A percentile compares a stretch with the other conserved stretches of the same genome.
phyloP scores from a whole-genome alignment of 2,329 filamentous ascomycete species.

The Colletotrichum australisinense region DNA sequence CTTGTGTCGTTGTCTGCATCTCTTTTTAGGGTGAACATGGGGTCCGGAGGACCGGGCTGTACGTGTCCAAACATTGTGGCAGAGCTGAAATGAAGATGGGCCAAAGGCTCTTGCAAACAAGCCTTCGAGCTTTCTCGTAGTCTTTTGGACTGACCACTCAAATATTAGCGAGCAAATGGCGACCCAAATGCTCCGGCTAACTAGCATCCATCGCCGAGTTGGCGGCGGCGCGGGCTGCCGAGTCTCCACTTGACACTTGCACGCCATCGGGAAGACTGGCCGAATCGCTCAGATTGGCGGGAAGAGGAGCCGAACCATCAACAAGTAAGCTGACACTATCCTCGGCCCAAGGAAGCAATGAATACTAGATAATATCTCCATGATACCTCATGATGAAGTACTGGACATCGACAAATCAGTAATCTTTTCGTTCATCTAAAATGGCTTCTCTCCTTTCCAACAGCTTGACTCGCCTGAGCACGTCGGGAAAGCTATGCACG shows the following conservation, averaged over 20 bases:
- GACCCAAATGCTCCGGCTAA: neutral
- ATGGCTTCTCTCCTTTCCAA: conserved; percentile 21
- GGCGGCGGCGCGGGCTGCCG: neutral
- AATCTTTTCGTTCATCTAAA: neutral
- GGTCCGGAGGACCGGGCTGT: conserved; percentile 40
- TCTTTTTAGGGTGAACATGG: conserved; percentile 47
- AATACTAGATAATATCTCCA: neutral
- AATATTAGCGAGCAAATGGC: neutral
- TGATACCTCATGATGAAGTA: neutral
- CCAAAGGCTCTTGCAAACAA: neutral
- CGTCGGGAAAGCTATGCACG: conserved; percentile 15
- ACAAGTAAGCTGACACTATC: neutral
- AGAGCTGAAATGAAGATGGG: neutral
- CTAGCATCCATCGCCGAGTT: conserved; percentile 10
- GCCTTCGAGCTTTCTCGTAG: neutral
- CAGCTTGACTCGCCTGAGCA: conserved; percentile 9
- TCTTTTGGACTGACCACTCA: neutral
- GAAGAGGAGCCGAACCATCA: neutral
- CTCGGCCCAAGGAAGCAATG: neutral
- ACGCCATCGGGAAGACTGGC: conserved; percentile 4
- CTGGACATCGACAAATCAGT: neutral
- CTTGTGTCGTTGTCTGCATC: conserved; percentile 43
- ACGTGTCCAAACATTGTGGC: conserved; percentile 58
- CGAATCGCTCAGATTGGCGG: neutral
- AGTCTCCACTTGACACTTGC: conserved; percentile 1